These are phyloP conservation scores for Miscanthus lutarioriparius DNA, from an alignment of 176 grass and related monocot genomes.

Conservation along the genomic window DNA sequence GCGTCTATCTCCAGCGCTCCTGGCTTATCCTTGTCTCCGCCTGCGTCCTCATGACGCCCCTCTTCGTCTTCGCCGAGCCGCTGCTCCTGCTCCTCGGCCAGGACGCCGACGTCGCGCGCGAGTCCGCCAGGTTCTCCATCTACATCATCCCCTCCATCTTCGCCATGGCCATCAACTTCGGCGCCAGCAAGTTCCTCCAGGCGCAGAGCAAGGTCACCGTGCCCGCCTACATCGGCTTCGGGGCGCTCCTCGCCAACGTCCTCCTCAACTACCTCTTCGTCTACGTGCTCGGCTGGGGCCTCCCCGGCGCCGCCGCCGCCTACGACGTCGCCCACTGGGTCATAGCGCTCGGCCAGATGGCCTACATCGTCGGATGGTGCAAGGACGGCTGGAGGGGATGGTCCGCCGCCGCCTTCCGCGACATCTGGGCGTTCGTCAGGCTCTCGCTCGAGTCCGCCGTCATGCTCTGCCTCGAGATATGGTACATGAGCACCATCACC, in stretches of 20 bases:
- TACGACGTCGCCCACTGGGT: slow-evolving; percentile 45
- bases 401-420: slow-evolving; percentile 42
- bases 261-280: slow-evolving; percentile 41
- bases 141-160: slow-evolving; percentile 48
- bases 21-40: slow-evolving; percentile 56
- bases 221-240: slow-evolving; percentile 37
- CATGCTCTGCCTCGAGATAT: slow-evolving; percentile 73
- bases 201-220: slow-evolving; percentile 34
- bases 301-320: slow-evolving; percentile 25
- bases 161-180: slow-evolving; percentile 63
- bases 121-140: slow-evolving; percentile 44
- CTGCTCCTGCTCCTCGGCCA: slow-evolving; percentile 48
- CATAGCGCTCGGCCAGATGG: slow-evolving; percentile 44
- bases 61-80: slow-evolving; percentile 50
- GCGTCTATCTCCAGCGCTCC: slow-evolving; percentile 70
- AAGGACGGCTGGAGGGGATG: slow-evolving; percentile 50
- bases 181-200: slow-evolving; percentile 62
- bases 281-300: slow-evolving; percentile 38
- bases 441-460: slow-evolving; percentile 61
- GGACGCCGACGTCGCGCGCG: slow-evolving; percentile 43
- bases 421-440: slow-evolving; percentile 41
- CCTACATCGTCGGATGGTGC: slow-evolving; percentile 59
- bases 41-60: slow-evolving; percentile 32
- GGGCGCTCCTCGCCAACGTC: background rate
- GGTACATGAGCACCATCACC: slow-evolving; percentile 52